Evolutionary conservation across 2,329 filamentous ascomycete species (phyloP).

Genomic region (Exserohilum turcica): DNA sequence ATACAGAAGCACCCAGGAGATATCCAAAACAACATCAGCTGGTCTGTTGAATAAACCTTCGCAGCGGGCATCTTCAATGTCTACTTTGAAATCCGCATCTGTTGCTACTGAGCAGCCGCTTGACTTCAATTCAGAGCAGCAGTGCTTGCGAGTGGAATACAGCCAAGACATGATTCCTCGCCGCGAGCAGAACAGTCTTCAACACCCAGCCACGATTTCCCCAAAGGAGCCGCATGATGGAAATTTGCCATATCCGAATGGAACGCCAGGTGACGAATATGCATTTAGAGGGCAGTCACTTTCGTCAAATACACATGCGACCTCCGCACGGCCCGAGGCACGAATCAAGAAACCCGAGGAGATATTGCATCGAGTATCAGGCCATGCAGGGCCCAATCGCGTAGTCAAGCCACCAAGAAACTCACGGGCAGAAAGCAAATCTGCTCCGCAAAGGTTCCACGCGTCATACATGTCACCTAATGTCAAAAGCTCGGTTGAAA

Average conservation of each 20-base stretch:
- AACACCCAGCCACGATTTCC: not conserved
- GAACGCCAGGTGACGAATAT: not conserved
- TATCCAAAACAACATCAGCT: not conserved
- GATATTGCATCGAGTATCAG: not conserved
- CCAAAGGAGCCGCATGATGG: not conserved
- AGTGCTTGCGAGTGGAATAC: not conserved
- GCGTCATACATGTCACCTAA: not conserved
- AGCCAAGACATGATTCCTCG: not conserved
- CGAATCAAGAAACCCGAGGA: not conserved
- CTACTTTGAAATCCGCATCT: not conserved
- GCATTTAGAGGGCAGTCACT: not conserved
- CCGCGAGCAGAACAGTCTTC: not conserved
- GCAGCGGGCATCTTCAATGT: not conserved
- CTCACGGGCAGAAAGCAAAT: not conserved
- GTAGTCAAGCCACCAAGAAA: slow-evolving; percentile 20
- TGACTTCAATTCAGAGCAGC: not conserved
- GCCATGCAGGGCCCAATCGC: not conserved
- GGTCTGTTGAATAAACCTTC: not conserved
- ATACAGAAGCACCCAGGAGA: not conserved
- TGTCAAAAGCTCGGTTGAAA: slow-evolving; percentile 15
- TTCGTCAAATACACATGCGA: not conserved
- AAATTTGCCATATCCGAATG: not conserved
- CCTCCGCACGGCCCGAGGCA: not conserved
- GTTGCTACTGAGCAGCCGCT: not conserved
- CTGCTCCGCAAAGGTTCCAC: not conserved